Base-by-base conservation (phyloP, 306 rosid species). In the Glycine latifolia region DNA sequence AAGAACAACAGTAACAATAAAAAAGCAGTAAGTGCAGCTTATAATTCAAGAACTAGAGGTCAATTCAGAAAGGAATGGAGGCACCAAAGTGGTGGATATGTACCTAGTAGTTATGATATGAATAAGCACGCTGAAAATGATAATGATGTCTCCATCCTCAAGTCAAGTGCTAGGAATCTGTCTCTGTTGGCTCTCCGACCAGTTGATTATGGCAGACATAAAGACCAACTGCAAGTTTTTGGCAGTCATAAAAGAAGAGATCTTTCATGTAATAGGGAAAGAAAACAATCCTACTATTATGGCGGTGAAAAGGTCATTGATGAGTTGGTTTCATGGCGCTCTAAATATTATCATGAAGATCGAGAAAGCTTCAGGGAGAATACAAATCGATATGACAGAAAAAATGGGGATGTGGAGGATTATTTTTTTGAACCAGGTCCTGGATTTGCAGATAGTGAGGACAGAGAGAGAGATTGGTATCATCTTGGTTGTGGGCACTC, bases 21-120 rank as follows among this genome's bases (percentile, higher is more conserved):
- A 76, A 80, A 60, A 68, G 8, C 74, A 35, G 88, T 26, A 79
- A 88, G 85, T 67, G 17, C 26, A 12, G 81, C 85, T 82, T 83
- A 87, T 55, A 67, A 78, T 78, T 86, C 89, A 65, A 87, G 81
- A 73, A 67, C 46, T 84, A 81, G 74, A 70, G 87, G 67, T 78
- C 70, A 87, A 55, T 62, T 20, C 16, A 79, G 1, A 80, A 87
- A 79, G 73, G 84, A 84, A 73, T 33, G 39, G 69, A 84, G 81
- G 82, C 84, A 65, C 84, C 81, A n/a, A 55, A 41, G 61, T 49
- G 77, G 79, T 77, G 82, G 83, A 52, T 62, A 65, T n/a, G 33
- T 49, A 6, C 63, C 69, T 84, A 1, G 2, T 26, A 52, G 75
- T 65, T 79, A 76, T 52, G 81, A 76, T 67, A 63, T 47, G 59